These are phyloP conservation scores for Dendrobium catenatum DNA, from an alignment of 106 monocot genomes.

Conservation along the genomic window DNA sequence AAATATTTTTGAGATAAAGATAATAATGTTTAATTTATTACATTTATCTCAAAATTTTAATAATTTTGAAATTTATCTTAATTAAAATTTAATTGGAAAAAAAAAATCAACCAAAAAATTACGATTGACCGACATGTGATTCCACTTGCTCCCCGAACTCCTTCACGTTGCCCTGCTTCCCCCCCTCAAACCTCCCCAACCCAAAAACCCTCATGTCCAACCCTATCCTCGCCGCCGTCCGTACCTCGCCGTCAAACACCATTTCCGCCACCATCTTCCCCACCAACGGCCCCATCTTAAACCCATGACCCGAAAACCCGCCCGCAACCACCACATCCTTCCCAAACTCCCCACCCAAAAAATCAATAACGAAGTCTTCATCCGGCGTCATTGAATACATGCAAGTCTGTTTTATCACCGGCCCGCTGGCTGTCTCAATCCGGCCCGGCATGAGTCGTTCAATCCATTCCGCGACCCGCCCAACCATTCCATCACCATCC, in stretches of 20 bases:
- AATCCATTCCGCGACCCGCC: constrained; percentile 43
- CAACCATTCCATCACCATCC: neutral
- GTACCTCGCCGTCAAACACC: constrained; percentile 31
- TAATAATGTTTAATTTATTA: too few species aligned
- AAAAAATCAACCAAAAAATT: too few species aligned
- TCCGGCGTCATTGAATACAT: constrained; percentile 98
- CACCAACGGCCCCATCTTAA: constrained; percentile 89
- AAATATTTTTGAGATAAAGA: too few species aligned
- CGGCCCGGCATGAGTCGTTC: constrained; percentile 27
- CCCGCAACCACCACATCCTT: constrained; percentile 73
- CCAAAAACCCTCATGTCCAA: constrained; percentile 47
- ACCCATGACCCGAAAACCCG: constrained; percentile 95
- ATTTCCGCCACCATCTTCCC: constrained; percentile 70
- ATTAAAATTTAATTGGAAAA: too few species aligned
- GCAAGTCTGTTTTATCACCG: constrained; percentile 63
- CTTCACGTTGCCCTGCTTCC: constrained; percentile 34
- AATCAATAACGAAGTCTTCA: constrained; percentile 72
- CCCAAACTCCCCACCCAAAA: constrained; percentile 75
- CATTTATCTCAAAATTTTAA: too few species aligned
- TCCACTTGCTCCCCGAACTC: too few species aligned
- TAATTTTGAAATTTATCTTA: too few species aligned
- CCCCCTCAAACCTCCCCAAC: constrained; percentile 40
- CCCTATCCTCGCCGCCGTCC: constrained; percentile 8
- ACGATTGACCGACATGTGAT: too few species aligned
- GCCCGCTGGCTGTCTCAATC: constrained; percentile 37